phyloP scores from a whole-genome alignment of 805 yeast species.

The Schwanniomyces vanrijiae region DNA sequence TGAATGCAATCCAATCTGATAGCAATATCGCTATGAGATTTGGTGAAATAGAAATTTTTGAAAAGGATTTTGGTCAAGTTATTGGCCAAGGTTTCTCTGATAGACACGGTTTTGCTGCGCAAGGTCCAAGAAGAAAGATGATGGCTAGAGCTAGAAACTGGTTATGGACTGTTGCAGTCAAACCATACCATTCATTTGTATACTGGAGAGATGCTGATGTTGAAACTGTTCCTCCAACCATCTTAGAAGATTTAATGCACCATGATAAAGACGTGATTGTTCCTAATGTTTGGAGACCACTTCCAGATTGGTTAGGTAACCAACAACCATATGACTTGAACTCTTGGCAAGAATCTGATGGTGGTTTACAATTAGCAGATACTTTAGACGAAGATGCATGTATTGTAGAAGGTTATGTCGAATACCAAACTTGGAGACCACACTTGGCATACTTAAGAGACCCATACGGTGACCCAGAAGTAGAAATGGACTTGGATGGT shows the following conservation, averaged over 20 bases:
- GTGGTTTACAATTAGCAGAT: slow-evolving; percentile 75
- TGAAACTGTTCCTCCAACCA: slow-evolving; percentile 82
- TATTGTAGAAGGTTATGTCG: slow-evolving; percentile 96
- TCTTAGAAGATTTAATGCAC: slow-evolving; percentile 88
- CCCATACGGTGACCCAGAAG: slow-evolving; percentile 92
- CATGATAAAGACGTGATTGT: slow-evolving; percentile 90
- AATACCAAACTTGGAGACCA: slow-evolving; percentile 97
- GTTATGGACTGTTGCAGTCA: slow-evolving; percentile 81
- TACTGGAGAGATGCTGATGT: slow-evolving; percentile 98
- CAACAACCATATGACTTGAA: slow-evolving; percentile 84
- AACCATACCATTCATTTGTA: slow-evolving; percentile 93
- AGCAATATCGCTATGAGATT: slow-evolving; percentile 62
- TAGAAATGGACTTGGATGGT: slow-evolving; percentile 91
- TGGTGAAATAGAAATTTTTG: slow-evolving; percentile 84
- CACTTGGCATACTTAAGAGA: slow-evolving; percentile 93
- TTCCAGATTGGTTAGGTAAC: slow-evolving; percentile 82
- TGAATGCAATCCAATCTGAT: slow-evolving; percentile 64
- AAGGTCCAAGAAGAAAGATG: slow-evolving; percentile 89
- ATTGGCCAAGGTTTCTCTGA: slow-evolving; percentile 93
- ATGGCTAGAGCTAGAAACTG: slow-evolving; percentile 97
- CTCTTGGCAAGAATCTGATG: slow-evolving; percentile 85
- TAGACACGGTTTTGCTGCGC: slow-evolving; percentile 94
- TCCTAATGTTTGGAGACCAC: slow-evolving; percentile 91
- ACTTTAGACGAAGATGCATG: slow-evolving; percentile 88
- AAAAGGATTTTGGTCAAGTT: slow-evolving; percentile 90